A percentile compares a stretch with the other conserved stretches of the same genome.
phyloP scores from a whole-genome alignment of 345 rosid species.

The Melastoma malabathricum region DNA sequence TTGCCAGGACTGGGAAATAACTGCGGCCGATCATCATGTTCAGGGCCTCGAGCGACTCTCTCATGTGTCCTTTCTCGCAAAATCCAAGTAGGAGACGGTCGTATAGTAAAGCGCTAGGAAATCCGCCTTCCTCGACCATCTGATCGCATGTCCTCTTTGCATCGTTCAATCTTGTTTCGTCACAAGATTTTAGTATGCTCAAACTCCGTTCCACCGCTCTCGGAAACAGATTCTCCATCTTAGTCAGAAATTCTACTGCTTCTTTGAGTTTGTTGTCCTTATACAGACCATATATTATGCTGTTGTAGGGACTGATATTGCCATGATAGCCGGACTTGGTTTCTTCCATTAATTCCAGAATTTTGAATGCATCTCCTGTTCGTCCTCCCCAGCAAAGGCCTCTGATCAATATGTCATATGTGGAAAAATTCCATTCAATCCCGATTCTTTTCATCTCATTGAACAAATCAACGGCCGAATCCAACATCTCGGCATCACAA shows the following conservation, averaged over 20 bases:
- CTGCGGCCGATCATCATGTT: constrained; percentile 37
- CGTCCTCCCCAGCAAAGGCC: constrained; percentile 48
- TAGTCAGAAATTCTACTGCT: constrained; percentile 42
- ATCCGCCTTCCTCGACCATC: constrained; percentile 39
- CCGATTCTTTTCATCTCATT: constrained; percentile 72
- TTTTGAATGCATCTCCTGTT: constrained; percentile 41
- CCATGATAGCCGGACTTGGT: constrained; percentile 19
- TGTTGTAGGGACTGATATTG: constrained; percentile 45
- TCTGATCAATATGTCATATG: constrained; percentile 41
- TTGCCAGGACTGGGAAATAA: constrained; percentile 35
- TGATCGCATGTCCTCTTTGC: constrained; percentile 37
- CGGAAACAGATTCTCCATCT: constrained; percentile 58
- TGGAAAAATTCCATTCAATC: constrained; percentile 45
- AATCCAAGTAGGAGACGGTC: constrained; percentile 47
- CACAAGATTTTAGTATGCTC: constrained; percentile 38
- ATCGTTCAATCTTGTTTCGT: constrained; percentile 29
- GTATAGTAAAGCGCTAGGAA: constrained; percentile 34
- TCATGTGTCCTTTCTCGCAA: constrained; percentile 28
- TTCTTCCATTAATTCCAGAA: constrained; percentile 67
- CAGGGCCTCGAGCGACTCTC: constrained; percentile 39
- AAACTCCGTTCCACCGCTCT: constrained; percentile 53
- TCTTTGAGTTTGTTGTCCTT: constrained; percentile 36
- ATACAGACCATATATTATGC: constrained; percentile 58
- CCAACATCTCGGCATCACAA: constrained; percentile 42
- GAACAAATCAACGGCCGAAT: constrained; percentile 49